These are phyloP conservation scores for Xerocomellus chrysenteron DNA, from an alignment of 768 basidiomycete species.

Conservation along the genomic window DNA sequence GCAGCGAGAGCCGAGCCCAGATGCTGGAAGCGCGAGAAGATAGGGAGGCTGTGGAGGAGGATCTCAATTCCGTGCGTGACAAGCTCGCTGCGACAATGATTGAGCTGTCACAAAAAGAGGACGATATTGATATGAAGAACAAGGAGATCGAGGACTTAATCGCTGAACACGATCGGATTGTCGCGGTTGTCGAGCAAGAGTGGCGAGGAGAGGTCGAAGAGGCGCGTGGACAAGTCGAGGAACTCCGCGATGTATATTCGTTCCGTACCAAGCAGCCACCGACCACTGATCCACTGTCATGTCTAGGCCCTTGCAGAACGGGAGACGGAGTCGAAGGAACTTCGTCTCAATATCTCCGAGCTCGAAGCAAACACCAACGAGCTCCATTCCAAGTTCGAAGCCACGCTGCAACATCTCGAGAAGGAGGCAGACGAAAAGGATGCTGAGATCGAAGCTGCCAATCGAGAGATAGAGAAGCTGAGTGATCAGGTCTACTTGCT, in stretches of 20 bases:
- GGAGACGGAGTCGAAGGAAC: slow-evolving; percentile 74
- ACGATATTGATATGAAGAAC: slow-evolving; percentile 78
- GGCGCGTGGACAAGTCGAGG: slow-evolving; percentile 72
- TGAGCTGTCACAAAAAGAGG: slow-evolving; percentile 83
- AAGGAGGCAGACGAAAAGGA: slow-evolving; percentile 79
- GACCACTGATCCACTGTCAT: slow-evolving; percentile 1
- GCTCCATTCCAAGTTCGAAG: slow-evolving; percentile 71
- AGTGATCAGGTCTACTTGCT: slow-evolving; percentile 79
- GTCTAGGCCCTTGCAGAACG: slow-evolving; percentile 71
- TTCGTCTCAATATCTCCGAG: slow-evolving; percentile 71
- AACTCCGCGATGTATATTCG: slow-evolving; percentile 64
- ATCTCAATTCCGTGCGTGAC: slow-evolving; percentile 70
- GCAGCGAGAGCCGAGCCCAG: slow-evolving; percentile 72
- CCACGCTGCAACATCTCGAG: slow-evolving; percentile 73
- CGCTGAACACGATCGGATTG: slow-evolving; percentile 67
- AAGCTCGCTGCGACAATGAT: slow-evolving; percentile 78
- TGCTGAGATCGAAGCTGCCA: slow-evolving; percentile 67
- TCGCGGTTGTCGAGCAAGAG: slow-evolving; percentile 73
- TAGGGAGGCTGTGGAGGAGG: slow-evolving; percentile 76
- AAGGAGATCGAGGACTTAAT: slow-evolving; percentile 79
- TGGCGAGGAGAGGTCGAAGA: slow-evolving; percentile 90
- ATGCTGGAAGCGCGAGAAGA: slow-evolving; percentile 71
- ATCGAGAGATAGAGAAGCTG: slow-evolving; percentile 76
- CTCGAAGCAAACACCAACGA: slow-evolving; percentile 72
- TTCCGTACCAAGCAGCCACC: neutral